Evolutionary conservation across 768 basidiomycete species (phyloP), one percentile per base, ranked within the genome.

Genomic region (Boletales sp.): DNA sequence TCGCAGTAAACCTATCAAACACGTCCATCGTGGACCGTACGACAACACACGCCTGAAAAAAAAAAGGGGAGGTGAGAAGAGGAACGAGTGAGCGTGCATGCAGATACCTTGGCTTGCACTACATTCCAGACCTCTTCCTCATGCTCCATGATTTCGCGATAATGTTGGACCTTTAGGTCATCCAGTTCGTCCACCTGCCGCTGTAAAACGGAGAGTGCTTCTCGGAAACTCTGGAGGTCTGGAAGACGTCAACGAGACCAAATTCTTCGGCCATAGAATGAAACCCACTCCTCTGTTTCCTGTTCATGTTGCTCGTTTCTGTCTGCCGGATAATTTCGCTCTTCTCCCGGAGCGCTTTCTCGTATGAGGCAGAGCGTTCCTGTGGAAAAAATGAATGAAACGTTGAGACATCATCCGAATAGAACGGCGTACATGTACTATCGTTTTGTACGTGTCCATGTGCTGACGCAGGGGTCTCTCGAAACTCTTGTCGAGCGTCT

Each of bases 111-210:
- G 55, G 77, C 81, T 64, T 94, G 84, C 7, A 95, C 90, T 13
- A 83, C 81, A 59, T 94, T 84, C 94, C 94, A 97, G n/a, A 92
- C 87, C 67, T 95, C 86, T 58, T 94, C 91, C 70, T 96, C 94
- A 58, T 94, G 93, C 51, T 90, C 89, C 44, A 93, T 71, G 46
- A 95, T 92, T 59, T 92, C 86, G 55, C 86, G 80, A 61, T 97
- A 94, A 70, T 97, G 92, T 8, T 79, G 75, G 8, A 74, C 80
- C 63, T 94, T 95, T 49, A 97, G 72, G 47, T 82, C 82, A 68
- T 97, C 94, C 3, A 96, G 74, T 51, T 93, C 93, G 58, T 95
- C 91, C 0, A 97, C 92, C 67, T 95, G 92, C 36, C 83, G 76
- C 58, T 95, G 94, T 37, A 95, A 72, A 13, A 91, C 76, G 25